phyloP scores from a whole-genome alignment of 208 protist genomes.

The Leishmania aethiopica region DNA sequence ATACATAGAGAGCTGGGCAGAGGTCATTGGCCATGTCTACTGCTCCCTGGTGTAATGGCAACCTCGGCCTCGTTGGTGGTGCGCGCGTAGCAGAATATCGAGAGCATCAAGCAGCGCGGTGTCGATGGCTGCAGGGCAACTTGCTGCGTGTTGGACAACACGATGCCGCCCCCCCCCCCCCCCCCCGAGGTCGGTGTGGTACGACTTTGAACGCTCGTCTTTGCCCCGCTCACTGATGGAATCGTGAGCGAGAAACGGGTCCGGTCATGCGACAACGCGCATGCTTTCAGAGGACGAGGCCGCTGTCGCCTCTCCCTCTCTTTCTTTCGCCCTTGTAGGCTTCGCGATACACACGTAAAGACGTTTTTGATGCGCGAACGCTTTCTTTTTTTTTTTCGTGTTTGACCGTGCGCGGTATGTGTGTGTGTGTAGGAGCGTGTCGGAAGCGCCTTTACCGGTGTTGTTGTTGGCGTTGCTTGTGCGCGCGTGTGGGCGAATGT shows the following conservation, averaged over 20 bases:
- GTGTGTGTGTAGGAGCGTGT: background rate
- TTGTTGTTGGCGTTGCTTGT: background rate
- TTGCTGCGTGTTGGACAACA: constrained; percentile 56
- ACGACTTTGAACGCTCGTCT: constrained; percentile 26
- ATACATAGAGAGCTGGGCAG: background rate
- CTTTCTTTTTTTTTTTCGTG: background rate
- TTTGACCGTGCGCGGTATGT: background rate
- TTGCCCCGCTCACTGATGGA: constrained; percentile 29
- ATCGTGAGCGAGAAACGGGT: constrained; percentile 51
- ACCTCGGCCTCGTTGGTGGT: constrained; percentile 31
- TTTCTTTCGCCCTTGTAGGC: background rate
- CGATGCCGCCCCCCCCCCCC: constrained; percentile 15
- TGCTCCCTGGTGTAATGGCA: constrained; percentile 43
- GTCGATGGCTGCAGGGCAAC: constrained; percentile 19
- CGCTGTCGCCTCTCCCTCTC: background rate
- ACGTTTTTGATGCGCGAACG: background rate
- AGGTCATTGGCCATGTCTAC: constrained; percentile 8
- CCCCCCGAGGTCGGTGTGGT: constrained; percentile 21
- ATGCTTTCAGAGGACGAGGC: background rate
- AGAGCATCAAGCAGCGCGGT: constrained; percentile 44
- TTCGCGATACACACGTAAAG: background rate
- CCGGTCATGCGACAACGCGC: constrained; percentile 7
- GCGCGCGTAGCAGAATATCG: constrained; percentile 35
- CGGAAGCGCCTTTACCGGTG: background rate
- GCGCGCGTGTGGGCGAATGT: background rate